Conservation (phyloP, 371 early-diverging fungal genomes). For the Saksenaea oblongispora region DNA sequence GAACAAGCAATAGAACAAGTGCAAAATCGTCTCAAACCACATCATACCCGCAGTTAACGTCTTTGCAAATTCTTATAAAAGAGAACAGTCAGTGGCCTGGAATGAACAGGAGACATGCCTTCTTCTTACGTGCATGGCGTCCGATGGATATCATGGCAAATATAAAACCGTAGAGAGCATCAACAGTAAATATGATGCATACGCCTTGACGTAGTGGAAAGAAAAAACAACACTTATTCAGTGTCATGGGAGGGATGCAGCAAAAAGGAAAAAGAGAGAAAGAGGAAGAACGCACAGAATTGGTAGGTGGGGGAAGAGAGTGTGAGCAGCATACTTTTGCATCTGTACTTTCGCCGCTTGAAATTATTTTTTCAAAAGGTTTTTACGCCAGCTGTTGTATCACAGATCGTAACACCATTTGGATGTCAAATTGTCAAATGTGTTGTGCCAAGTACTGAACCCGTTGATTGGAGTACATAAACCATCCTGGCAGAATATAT, state of each 20-base stretch:
- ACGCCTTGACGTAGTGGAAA: constrained; percentile 6
- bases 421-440: no score
- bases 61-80: constrained; percentile 4
- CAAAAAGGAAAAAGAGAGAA: background rate
- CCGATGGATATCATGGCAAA: constrained; percentile 13
- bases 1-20: constrained; percentile 1
- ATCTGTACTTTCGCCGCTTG: background rate
- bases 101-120: background rate
- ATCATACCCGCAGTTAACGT: constrained; percentile 9
- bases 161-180: constrained; percentile 11
- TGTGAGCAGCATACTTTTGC: background rate
- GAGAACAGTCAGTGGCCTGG: background rate
- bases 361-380: background rate
- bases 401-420: no score
- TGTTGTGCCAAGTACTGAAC: no score
- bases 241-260: background rate
- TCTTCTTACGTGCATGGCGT: constrained; percentile 4
- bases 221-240: constrained; percentile 13
- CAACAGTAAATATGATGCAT: constrained; percentile 6
- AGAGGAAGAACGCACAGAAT: background rate
- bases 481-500: no score
- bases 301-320: background rate
- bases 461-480: no score
- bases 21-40: constrained; percentile 10
- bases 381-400: no score